Evolutionary conservation across 1,139 yeast genomes (phyloP), one percentile per base, ranked within the genome.

Genomic region (Scheffersomyces parashehatae): DNA sequence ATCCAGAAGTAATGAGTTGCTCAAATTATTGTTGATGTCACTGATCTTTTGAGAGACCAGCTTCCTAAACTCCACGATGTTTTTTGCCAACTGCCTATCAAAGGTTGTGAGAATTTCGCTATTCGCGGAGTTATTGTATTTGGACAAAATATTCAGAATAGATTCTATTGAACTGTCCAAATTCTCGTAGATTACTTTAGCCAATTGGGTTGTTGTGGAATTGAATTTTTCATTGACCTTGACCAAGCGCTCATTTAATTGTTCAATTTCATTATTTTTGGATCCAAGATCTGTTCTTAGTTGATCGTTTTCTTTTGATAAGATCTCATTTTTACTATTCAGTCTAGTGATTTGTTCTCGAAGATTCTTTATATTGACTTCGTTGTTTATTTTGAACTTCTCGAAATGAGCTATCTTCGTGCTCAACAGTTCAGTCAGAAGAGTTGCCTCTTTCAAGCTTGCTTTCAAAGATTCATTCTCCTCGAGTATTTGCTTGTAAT

Each of bases 401-500:
- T 43, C 44, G n/a, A 41, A 33, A 12, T 42, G 39, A 2, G 31
- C 5, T 3, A 40, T 28, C 20, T 38, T 43, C 6, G 46, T 28
- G 7, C 4, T 26, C 15, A 47, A 34, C 4, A 43, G 41, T n/a
- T 43, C 49, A 16, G 26, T 38, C 28, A 39, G 40, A 11, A 41
- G 20, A 4, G 38, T 49, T 4, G 54, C 39, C 42, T 67, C 72
- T 36, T 55, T 59, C 3, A 60, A 41, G 26, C 59, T 56, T 5
- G 62, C 56, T 40, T 59, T 58, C 40, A 64, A 45, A n/a, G 62
- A 55, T 32, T 61, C 66, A 32, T 57, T 59, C 35, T 62, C 65
- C 26, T 67, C 68, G 45, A 77, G 68, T 30, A 83, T 50, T 31
- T 72, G 75, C 40, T 75, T 73, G 53, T 82, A 82, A 54, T 82